Evolutionary conservation across 1,139 yeast genomes (phyloP).

Genomic region (Yamadazyma sp.): DNA sequence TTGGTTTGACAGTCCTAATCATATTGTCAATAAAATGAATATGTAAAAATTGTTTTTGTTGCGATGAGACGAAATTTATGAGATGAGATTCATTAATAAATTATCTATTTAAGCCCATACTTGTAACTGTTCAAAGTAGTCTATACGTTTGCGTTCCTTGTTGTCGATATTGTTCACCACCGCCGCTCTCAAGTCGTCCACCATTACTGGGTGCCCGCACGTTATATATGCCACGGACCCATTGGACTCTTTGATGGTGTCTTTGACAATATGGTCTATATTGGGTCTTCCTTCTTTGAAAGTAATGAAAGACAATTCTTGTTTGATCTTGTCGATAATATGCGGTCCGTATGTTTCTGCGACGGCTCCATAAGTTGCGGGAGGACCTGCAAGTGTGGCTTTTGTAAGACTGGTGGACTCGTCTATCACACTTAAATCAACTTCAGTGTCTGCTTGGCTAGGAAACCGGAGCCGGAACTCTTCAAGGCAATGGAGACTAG

Average conservation of each 20-base stretch:
- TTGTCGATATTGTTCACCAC: conserved; percentile 29
- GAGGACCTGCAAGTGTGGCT: not conserved
- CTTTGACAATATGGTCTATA: conserved; percentile 32
- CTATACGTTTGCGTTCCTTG: conserved; percentile 36
- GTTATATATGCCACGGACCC: conserved; percentile 47
- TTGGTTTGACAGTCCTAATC: conserved; percentile 51
- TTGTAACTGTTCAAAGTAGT: conserved; percentile 47
- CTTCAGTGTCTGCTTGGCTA: conserved; percentile 2
- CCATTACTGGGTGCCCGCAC: conserved; percentile 52
- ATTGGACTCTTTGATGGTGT: conserved; percentile 33
- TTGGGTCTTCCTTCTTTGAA: conserved; percentile 50
- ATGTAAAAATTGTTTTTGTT: conserved; percentile 5
- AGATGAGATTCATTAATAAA: conserved; percentile 1
- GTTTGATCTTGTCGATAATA: conserved; percentile 15
- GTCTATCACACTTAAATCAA: conserved; percentile 1
- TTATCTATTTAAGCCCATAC: conserved; percentile 33
- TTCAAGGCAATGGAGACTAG: conserved; percentile 14
- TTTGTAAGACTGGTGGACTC: conserved; percentile 8
- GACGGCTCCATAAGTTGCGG: conserved; percentile 4
- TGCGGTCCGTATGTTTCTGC: conserved; percentile 5
- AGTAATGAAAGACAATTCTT: conserved; percentile 28
- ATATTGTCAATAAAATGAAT: conserved; percentile 2
- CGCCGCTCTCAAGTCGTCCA: conserved; percentile 45
- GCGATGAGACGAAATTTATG: conserved; percentile 10
- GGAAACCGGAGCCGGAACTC: conserved; percentile 21